Conservation (phyloP, 495 filamentous ascomycete species). For the Podospora fimiseda region DNA sequence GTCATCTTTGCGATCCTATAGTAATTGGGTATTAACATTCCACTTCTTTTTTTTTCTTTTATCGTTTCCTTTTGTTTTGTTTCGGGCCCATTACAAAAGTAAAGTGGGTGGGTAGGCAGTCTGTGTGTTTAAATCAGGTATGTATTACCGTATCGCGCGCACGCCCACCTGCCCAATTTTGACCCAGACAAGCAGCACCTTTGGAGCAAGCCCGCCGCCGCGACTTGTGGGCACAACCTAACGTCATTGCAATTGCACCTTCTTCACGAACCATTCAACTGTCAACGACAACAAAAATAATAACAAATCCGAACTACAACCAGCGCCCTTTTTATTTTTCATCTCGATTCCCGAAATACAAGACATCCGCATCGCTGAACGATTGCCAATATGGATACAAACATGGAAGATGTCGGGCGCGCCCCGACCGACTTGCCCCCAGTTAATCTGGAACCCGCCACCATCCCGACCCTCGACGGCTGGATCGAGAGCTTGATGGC, state of each 20-base stretch:
- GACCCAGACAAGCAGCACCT: conserved; percentile 15
- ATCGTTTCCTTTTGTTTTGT: no score
- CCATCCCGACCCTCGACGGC: conserved; percentile 88
- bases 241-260: conserved; percentile 14
- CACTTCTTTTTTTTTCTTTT: background rate
- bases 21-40: no score
- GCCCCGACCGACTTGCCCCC: conserved; percentile 75
- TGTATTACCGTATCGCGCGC: no score
- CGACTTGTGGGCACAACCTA: conserved; percentile 16
- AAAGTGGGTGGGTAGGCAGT: no score
- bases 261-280: conserved; percentile 8
- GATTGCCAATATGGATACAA: conserved; percentile 73
- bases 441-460: conserved; percentile 66
- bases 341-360: background rate
- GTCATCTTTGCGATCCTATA: no score
- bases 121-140: no score
- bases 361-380: background rate
- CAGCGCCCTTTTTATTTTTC: background rate
- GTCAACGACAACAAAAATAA: conserved; percentile 6
- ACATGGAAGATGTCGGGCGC: conserved; percentile 94
- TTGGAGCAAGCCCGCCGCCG: conserved; percentile 5
- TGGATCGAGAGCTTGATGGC: conserved; percentile 99
- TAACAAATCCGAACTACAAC: background rate
- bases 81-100: no score
- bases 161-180: conserved; percentile 24